Base-by-base conservation (phyloP, 805 yeast species). In the Blastobotrys peoriensis region DNA sequence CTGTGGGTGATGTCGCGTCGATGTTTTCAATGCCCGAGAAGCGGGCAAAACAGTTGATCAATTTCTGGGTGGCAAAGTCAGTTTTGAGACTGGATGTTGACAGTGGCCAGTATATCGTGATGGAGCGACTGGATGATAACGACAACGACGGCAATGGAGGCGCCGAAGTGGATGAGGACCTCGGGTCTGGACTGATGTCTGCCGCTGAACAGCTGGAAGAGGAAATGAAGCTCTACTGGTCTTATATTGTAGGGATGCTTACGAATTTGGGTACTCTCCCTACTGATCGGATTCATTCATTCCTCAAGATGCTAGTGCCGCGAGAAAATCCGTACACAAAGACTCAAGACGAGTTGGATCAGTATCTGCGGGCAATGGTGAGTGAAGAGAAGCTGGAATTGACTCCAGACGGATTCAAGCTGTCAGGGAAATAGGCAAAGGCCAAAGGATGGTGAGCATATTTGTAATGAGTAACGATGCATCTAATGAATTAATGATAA, bases 41-140 rank as follows among this genome's bases (percentile, higher is more conserved):
- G 13, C 40, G 63, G 13, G 78, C 74, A 0, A 55, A 53, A 2
- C 61, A 61, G 1, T 65, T 73, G 0, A 52, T 81, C 4, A 48
- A 62, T 3, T 86, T 73, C 56, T 89, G 97, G 97, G 73, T 75
- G 2, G 67, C 71, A 17, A 62, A 73, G 38, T 77, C 75, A 0
- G 76, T 87, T 0, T 53, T 89, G 3, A 48, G 61, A 25, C 36
- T 36, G 2, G 72, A 71, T 37, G 64, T 62, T 5, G 66, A 40
- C 33, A n/a, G 27, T 5, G 5, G 64, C n/a, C 40, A 52, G 16
- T 78, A 65, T 56, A 62, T 56, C 6, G 69, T 71, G 2, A 62
- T 70, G 27, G 82, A 75, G 48, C 51, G 47, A 4, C 50, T 50
- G 42, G 64, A 58, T 10, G 59, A 52, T 38, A 36, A 41, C 2